Evolutionary conservation across 257 asterid species (phyloP), one percentile per base, ranked within the genome.

Genomic region (Linderniella brevidens): DNA sequence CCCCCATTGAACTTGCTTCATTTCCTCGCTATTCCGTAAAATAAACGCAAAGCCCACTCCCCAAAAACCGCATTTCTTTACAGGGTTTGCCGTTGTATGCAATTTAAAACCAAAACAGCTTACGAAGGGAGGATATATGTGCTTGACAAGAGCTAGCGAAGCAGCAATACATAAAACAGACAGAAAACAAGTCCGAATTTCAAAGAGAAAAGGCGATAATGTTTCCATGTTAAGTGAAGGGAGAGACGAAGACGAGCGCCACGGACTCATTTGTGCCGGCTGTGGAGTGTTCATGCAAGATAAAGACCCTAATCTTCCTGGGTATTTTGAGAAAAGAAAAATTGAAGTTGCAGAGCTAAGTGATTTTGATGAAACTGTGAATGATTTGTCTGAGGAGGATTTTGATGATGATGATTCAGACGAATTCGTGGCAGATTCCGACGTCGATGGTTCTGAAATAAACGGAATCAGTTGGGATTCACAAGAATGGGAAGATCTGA

Each of bases 271-370:
- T 41, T 88, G 95, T 59, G 86, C 95, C 36, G 95, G 95, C 52
- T 88, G 97, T 70, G 97, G 97, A 41, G 79, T 88, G 47, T 80
- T 73, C 62, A 80, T 88, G 95, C 97, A 88, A 59, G 94, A 80
- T 62, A 63, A 59, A 47, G 78, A 84, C 76, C 95, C 84, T 12
- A 76, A 78, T 65, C 72, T 60, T 58, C 94, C 84, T 8, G 98
- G 98, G 37, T 88, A 57, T 69, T 88, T 70, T 46, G 77, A 72
- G 54, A 41, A 68, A 59, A 74, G 67, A 36, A n/a, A n/a, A n/a
- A n/a, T n/a, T n/a, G n/a, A n/a, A n/a, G n/a, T n/a, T n/a, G n/a
- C n/a, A n/a, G n/a, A 71, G 70, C n/a, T 25, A 49, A 58, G 60
- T 20, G 77, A 62, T 64, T 15, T 29, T 4, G 48, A 20, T 15